phyloP scores from a whole-genome alignment of 2,329 filamentous ascomycete species.

The Fusarium mundagurra region DNA sequence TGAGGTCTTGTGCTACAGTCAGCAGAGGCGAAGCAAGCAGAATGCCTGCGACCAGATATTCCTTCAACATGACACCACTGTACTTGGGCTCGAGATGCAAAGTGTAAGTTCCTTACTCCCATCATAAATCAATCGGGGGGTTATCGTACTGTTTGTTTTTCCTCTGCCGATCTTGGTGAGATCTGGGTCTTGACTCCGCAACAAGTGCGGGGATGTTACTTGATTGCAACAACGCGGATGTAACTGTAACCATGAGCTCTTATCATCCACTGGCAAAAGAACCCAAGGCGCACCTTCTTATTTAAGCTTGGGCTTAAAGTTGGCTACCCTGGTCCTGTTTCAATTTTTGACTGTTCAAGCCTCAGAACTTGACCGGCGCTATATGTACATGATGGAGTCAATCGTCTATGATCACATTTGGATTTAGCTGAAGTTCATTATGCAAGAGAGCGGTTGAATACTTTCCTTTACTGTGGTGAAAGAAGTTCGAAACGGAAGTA shows the following conservation, averaged over 20 bases:
- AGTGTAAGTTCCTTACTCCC: fast-evolving
- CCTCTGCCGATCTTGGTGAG: not conserved
- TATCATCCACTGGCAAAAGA: not conserved
- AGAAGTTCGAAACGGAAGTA: not conserved
- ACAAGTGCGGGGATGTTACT: not conserved
- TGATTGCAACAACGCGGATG: not conserved
- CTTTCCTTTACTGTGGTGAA: too few relatives aligned
- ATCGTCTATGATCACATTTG: too few relatives aligned
- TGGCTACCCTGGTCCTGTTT: not conserved
- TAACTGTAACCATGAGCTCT: slow-evolving; percentile 1
- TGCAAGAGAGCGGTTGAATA: too few relatives aligned
- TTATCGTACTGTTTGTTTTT: not conserved
- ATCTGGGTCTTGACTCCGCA: not conserved
- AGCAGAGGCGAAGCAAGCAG: not conserved
- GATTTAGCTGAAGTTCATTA: fast-evolving
- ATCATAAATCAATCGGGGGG: not conserved
- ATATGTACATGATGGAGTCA: not conserved
- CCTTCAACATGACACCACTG: not conserved
- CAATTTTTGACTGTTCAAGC: not conserved
- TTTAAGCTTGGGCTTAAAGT: not conserved
- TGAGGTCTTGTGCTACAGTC: not conserved
- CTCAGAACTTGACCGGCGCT: not conserved
- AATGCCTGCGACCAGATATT: not conserved
- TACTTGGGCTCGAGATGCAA: fast-evolving
- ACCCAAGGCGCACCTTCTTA: not conserved